phyloP scores from a whole-genome alignment of 352 stramenopile genomes.

The Pythium rishiriense region DNA sequence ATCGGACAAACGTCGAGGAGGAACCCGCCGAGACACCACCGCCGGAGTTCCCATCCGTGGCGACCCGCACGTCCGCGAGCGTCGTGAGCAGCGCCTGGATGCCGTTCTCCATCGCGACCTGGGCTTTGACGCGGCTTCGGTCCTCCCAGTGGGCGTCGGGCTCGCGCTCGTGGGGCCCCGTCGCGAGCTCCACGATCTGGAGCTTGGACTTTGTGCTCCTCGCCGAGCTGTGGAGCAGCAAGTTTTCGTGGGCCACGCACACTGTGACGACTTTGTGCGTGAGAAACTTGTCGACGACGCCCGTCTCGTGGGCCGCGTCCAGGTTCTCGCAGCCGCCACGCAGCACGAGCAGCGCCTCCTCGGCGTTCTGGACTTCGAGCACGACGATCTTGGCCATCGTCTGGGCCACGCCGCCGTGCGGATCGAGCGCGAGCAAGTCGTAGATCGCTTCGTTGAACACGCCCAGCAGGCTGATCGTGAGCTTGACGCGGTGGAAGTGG shows the following conservation, averaged over 20 bases:
- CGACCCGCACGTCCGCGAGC: slow-evolving; percentile 50
- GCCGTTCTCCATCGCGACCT: slow-evolving; percentile 62
- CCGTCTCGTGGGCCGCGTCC: slow-evolving; percentile 24
- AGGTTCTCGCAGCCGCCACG: slow-evolving; percentile 52
- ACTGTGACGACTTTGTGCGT: slow-evolving; percentile 71
- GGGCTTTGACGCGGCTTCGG: slow-evolving; percentile 41
- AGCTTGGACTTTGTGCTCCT: slow-evolving; percentile 56
- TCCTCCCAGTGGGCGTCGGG: slow-evolving; percentile 18
- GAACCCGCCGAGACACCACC: not conserved
- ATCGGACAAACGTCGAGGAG: slow-evolving; percentile 61
- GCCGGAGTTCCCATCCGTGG: not conserved
- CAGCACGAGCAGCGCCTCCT: slow-evolving; percentile 66
- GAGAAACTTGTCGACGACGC: slow-evolving; percentile 31
- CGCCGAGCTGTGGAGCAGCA: slow-evolving; percentile 31
- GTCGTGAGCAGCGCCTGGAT: slow-evolving; percentile 53
- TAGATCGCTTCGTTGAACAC: slow-evolving; percentile 95
- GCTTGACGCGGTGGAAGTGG: slow-evolving; percentile 49
- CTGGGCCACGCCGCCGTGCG: not conserved
- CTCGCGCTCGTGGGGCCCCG: slow-evolving; percentile 9
- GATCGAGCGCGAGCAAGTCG: slow-evolving; percentile 88
- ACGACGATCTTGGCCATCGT: slow-evolving; percentile 51
- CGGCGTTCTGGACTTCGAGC: slow-evolving; percentile 64
- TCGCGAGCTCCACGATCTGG: slow-evolving; percentile 70
- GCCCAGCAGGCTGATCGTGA: slow-evolving; percentile 86
- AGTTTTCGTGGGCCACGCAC: slow-evolving; percentile 56